Conservation (phyloP, 805 yeast genomes). For the Pichia occidentalis region DNA sequence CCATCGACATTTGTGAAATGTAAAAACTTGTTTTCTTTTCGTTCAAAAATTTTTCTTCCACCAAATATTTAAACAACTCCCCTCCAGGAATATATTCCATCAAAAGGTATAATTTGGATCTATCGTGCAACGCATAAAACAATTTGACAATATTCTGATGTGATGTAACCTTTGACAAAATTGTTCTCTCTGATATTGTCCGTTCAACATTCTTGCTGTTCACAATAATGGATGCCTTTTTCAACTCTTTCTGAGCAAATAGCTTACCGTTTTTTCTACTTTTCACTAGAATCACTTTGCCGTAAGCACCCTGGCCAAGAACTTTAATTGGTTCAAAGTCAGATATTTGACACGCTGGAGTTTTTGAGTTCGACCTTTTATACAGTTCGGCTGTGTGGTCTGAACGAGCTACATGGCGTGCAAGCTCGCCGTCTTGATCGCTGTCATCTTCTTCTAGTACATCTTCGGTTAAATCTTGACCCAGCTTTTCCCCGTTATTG, state of each 20-base stretch:
- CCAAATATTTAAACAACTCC: constrained; percentile 63
- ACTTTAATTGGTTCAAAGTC: constrained; percentile 71
- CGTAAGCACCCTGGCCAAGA: constrained; percentile 82
- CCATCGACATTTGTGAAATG: constrained; percentile 74
- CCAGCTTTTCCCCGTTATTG: constrained; percentile 9
- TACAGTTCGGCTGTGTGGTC: constrained; percentile 9
- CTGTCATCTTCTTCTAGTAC: constrained; percentile 8
- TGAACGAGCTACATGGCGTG: too few species aligned
- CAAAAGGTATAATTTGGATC: constrained; percentile 60
- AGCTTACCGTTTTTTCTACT: constrained; percentile 52
- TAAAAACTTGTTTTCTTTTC: constrained; percentile 67
- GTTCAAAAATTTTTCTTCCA: constrained; percentile 35
- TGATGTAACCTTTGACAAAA: constrained; percentile 51
- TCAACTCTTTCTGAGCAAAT: constrained; percentile 80
- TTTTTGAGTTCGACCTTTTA: constrained; percentile 12
- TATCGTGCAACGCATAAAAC: constrained; percentile 78
- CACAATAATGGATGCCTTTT: constrained; percentile 68
- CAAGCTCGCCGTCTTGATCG: background rate
- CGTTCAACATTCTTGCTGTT: constrained; percentile 50
- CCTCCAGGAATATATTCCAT: constrained; percentile 90
- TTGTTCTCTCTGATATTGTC: constrained; percentile 70
- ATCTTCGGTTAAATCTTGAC: background rate
- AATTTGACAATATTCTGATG: constrained; percentile 82
- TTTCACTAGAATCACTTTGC: constrained; percentile 70
- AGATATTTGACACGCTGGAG: constrained; percentile 20